Evolutionary conservation across 768 basidiomycete species (phyloP).

Genomic region (Phallus indusiatus): DNA sequence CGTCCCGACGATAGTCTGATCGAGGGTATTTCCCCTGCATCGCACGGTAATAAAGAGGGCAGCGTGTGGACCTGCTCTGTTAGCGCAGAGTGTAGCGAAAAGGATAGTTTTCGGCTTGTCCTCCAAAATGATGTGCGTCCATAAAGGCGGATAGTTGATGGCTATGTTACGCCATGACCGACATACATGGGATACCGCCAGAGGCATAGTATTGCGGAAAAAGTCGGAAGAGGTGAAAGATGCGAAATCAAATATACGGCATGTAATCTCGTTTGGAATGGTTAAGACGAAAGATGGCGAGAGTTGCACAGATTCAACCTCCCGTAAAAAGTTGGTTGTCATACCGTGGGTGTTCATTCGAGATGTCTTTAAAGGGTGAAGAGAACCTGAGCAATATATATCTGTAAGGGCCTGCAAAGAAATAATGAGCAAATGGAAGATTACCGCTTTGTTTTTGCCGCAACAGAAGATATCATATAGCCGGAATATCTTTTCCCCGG

Average conservation of each 20-base stretch:
- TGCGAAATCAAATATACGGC: not conserved
- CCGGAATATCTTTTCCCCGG: too few relatives aligned
- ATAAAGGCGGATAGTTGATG: not conserved
- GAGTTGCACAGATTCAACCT: too few relatives aligned
- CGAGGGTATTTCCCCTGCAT: not conserved
- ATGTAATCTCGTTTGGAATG: not conserved
- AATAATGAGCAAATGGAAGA: too few relatives aligned
- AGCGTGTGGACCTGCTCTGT: not conserved
- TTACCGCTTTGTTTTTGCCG: too few relatives aligned
- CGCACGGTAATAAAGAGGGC: not conserved
- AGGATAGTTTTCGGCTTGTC: not conserved
- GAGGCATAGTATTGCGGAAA: not conserved
- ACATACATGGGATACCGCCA: slow-evolving; percentile 2
- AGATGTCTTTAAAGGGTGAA: too few relatives aligned
- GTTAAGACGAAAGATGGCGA: not conserved
- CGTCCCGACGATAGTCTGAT: not conserved
- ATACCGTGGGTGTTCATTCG: too few relatives aligned
- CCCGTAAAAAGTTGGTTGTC: not conserved
- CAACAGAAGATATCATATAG: too few relatives aligned
- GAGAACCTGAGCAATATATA: too few relatives aligned
- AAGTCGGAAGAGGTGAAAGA: not conserved
- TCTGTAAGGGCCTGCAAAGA: too few relatives aligned
- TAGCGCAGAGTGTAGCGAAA: not conserved
- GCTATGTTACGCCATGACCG: not conserved
- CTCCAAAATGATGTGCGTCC: not conserved